These are phyloP conservation scores for Pleodorina starrii DNA, from an alignment of 139 green algal genomes.

Conservation along the genomic window DNA sequence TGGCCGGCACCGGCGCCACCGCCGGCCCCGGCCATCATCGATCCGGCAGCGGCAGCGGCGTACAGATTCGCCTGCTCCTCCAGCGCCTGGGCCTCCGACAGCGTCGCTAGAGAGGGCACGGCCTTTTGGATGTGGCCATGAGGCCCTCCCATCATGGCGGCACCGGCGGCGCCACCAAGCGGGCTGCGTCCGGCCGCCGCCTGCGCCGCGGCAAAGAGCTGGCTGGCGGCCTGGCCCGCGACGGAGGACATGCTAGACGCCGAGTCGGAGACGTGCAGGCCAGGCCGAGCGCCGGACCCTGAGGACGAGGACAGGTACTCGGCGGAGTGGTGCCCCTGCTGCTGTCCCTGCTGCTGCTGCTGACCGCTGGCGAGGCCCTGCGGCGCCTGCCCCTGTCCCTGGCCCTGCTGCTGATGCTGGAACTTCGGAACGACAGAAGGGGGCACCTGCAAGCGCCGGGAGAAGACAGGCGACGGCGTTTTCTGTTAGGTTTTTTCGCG, in stretches of 20 bases:
- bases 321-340: too few relatives aligned
- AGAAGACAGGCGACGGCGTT: not conserved
- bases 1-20: not conserved
- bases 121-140: slow-evolving; percentile 16
- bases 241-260: slow-evolving; percentile 61
- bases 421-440: slow-evolving; percentile 14
- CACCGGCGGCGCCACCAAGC: not conserved
- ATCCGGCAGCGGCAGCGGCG: slow-evolving; percentile 43
- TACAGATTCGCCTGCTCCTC: slow-evolving; percentile 49
- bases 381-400: not conserved
- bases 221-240: not conserved
- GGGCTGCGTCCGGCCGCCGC: slow-evolving; percentile 42
- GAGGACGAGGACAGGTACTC: too few relatives aligned
- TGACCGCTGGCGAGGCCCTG: not conserved
- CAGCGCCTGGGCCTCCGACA: slow-evolving; percentile 45
- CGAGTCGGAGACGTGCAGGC: slow-evolving; percentile 66
- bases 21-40: slow-evolving; percentile 29
- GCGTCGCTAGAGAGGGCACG: slow-evolving; percentile 6
- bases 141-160: not conserved
- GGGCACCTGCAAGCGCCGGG: slow-evolving; percentile 12
- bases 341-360: not conserved
- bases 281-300: not conserved
- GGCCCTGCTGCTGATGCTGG: slow-evolving; percentile 23
- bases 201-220: slow-evolving; percentile 14
- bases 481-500: too few relatives aligned